Base-by-base conservation (phyloP, 73 alveolate species). In the Tetrahymena thermophila region DNA sequence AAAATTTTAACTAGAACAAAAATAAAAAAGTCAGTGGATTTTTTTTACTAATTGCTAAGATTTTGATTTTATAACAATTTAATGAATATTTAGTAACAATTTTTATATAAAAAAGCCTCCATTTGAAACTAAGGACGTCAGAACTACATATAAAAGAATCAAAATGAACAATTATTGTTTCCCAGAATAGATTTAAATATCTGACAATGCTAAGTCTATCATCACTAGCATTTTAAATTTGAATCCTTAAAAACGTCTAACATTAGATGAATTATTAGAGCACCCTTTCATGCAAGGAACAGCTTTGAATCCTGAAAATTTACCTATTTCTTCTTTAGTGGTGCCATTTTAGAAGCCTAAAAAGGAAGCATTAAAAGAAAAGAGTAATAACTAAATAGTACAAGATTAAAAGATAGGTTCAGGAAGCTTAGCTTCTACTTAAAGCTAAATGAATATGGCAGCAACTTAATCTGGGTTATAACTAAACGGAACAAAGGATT, bases 171-270 rank as follows among this genome's bases (percentile, higher is more conserved):
- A 94, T 85, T 98, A 95, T 96, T 35, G 96, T 94, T 96, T 97
- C 94, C 99, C 99, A 43, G 99, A 96, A 94, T 98, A 98, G 83
- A 97, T 97, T 85, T 97, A 98, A 94, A 96, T 98, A 10, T 96
- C 98, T 57, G 98, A 97, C 94, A 96, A 98, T 50, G 98, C 98
- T n/a, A 98, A 96, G 95, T 97, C 96, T 94, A 96, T 98, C 85
- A 97, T 98, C 15, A 96, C 97, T 37, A 85, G 97, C 42, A 97
- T 98, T 15, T 96, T 98, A 85, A 96, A 97, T 42, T 97, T 95
- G 94, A 99, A 98, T 28, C 99, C 99, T 16, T 96, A 96, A 43
- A 97, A 97, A 96, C 96, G 99, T 94, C 99, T 99, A 17, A 93
- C 99, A 40, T 95, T 98, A 93, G 98, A 97, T 57, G 98, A 98